Evolutionary conservation across 2,329 filamentous ascomycete genomes (phyloP).

Genomic region (Neopestalotiopsis sp.): DNA sequence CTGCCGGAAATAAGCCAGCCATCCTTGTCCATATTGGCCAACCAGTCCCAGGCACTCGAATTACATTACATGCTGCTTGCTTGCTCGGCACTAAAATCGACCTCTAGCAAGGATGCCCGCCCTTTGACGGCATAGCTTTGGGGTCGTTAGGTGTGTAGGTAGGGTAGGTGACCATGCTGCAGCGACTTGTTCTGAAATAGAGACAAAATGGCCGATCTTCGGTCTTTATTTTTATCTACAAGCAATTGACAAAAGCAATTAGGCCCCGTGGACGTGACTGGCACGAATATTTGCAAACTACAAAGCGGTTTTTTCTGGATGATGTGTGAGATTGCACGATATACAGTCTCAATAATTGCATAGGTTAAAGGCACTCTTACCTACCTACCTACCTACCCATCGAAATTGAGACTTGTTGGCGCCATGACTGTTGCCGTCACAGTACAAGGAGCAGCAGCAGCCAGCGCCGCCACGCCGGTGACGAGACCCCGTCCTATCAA

Average conservation of each 20-base stretch:
- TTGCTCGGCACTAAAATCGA: neutral
- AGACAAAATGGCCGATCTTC: slow-evolving; percentile 3
- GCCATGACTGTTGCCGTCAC: neutral
- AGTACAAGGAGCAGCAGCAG: neutral
- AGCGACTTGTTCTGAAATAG: neutral
- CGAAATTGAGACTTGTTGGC: neutral
- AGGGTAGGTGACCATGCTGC: neutral
- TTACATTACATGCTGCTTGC: neutral
- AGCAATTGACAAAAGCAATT: neutral
- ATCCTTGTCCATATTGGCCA: neutral
- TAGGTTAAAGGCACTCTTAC: too few relatives aligned
- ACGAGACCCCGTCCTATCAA: slow-evolving; percentile 22
- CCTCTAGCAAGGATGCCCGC: slow-evolving; percentile 6
- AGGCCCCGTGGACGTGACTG: neutral
- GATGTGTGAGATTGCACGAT: too few relatives aligned
- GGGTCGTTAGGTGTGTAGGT: neutral
- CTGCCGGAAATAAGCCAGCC: slow-evolving; percentile 8
- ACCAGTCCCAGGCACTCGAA: slow-evolving; percentile 9
- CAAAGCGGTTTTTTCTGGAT: neutral
- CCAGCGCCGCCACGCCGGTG: neutral
- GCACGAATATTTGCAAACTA: neutral
- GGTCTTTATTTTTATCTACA: neutral
- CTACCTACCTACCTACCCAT: neutral
- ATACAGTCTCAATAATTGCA: too few relatives aligned
- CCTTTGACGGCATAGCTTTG: neutral